Evolutionary conservation across 202 grass and related monocot genomes (phyloP).

Genomic region (Panicum virgatum): DNA sequence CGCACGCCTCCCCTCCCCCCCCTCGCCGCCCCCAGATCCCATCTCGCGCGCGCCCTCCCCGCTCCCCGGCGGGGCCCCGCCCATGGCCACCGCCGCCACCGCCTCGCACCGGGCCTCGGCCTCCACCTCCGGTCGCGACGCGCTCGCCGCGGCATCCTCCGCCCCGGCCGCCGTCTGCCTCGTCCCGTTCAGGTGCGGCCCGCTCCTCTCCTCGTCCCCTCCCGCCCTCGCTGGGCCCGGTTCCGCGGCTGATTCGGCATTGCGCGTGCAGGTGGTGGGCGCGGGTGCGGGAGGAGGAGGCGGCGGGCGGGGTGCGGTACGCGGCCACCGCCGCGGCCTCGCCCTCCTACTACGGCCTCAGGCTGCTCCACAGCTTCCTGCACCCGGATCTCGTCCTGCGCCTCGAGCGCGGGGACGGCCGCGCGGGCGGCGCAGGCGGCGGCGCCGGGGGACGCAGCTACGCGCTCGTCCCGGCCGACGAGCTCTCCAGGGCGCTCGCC

Average conservation of each 20-base stretch:
- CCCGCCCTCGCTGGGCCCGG: too few species aligned
- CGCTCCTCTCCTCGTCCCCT: neutral
- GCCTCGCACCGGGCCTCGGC: conserved; percentile 40
- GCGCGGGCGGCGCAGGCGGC: neutral
- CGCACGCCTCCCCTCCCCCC: conserved; percentile 39
- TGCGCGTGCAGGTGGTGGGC: conserved; percentile 84
- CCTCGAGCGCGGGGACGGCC: conserved; percentile 59
- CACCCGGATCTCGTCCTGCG: conserved; percentile 91
- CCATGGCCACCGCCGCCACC: conserved; percentile 65
- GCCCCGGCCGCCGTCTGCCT: conserved; percentile 64
- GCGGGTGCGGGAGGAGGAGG: conserved; percentile 64
- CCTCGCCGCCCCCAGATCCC: too few species aligned
- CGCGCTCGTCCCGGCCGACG: conserved; percentile 71
- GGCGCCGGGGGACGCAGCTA: conserved; percentile 64
- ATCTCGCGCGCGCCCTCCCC: conserved; percentile 24
- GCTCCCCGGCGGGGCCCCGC: neutral
- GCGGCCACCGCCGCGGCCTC: conserved; percentile 57
- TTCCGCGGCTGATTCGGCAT: conserved; percentile 24
- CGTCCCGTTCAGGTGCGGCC: conserved; percentile 63
- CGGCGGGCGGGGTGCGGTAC: conserved; percentile 64
- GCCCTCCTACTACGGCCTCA: conserved; percentile 77
- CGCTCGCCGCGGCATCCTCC: conserved; percentile 32
- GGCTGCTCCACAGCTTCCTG: conserved; percentile 86
- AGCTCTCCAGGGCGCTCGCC: conserved; percentile 61
- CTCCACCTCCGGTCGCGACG: conserved; percentile 43